Evolutionary conservation across 139 green algal species (phyloP), one percentile per base, ranked within the genome.

Genomic region (Picochlorum sp.): DNA sequence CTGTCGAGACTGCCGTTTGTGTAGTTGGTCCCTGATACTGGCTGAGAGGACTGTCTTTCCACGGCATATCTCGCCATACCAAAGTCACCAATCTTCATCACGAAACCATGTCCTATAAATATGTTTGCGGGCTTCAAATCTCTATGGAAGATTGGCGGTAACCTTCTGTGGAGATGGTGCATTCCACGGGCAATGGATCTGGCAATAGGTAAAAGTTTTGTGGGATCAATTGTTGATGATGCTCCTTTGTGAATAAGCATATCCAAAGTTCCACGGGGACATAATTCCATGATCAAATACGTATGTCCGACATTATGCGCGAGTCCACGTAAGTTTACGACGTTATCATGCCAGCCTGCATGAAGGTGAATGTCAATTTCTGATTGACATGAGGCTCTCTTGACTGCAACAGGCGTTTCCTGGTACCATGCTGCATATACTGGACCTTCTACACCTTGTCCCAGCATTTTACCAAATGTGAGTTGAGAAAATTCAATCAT

Each of bases 131-230:
- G 68, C 63, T 86, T 86, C 3, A 86, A 54, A 63, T 86, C 80
- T 26, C 78, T 45, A 71, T 95, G 88, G 56, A 95, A 61, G 47
- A 95, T 88, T 49, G 88, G 80, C 4, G 88, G 88, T 14, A 8
- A 54, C 41, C 82, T 82, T 18, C 70, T 81, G 77, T 96, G 88
- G 45, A 96, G 75, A 75, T 96, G 88, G 3, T 77, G 65, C 81
- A 91, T 73, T 49, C 77, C 72, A n/a, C 70, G 55, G 2, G 70
- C 70, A 4, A 76, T 56, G 37, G 55, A 67, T 34, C 70, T 63
- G 56, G 70, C 70, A 54, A 76, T 76, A 45, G 70, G 70, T 49
- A 76, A 57, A 58, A 82, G 54, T 70, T 82, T 82, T n/a, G 49
- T 24, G 0, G 73, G 67, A 45, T 81, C 74, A 13, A 51, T 65